Base-by-base conservation (phyloP, 306 rosid genomes). In the Bauhinia variegata region DNA sequence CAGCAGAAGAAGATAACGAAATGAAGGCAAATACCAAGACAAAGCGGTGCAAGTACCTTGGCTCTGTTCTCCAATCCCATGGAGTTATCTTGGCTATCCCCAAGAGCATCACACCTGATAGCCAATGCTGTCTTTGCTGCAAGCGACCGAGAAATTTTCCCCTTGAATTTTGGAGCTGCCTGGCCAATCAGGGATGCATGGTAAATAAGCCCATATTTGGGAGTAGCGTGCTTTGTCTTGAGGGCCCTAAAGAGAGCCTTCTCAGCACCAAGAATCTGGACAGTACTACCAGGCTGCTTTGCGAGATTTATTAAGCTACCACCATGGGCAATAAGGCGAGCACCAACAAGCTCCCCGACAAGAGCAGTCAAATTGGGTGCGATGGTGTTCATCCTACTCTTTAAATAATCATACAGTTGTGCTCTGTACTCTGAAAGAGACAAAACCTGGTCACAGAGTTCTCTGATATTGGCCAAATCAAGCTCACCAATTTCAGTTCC, bases 321-420 rank as follows among this genome's bases (percentile, higher is more conserved):
- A 17, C 93, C 93, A 66, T 87, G 93, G 46, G 93, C 86, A 43
- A 87, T 87, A 52, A 87, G 89, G 57, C 93, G 88, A 68, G 93
- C 93, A 78, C 89, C 93, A 17, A 87, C 93, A 5, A 87, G 88
- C 74, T 87, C 93, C 41, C 93, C 89, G 13, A 87, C 89, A 53
- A 87, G 84, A 34, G 86, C 89, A 52, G 93, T 87, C 81, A 87
- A 84, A 71, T 87, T 87, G 11, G 90, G 93, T 33, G 93, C 90
- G 60, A 84, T 84, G 51, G 86, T 84, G 70, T 82, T 84, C 93
- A 87, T 87, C 75, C 90, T 75, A 57, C 64, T 87, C 77, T 87
- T 87, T 9, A 87, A 65, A 78, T 87, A 87, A 60, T 87, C 93
- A 42, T 77, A 87, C 7, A 84, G 83, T 65, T 82, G 88, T 13